A percentile compares a stretch with the other conserved stretches of the same genome.
phyloP scores from a whole-genome alignment of 805 yeast genomes.

The Barnettozyma sp. region DNA sequence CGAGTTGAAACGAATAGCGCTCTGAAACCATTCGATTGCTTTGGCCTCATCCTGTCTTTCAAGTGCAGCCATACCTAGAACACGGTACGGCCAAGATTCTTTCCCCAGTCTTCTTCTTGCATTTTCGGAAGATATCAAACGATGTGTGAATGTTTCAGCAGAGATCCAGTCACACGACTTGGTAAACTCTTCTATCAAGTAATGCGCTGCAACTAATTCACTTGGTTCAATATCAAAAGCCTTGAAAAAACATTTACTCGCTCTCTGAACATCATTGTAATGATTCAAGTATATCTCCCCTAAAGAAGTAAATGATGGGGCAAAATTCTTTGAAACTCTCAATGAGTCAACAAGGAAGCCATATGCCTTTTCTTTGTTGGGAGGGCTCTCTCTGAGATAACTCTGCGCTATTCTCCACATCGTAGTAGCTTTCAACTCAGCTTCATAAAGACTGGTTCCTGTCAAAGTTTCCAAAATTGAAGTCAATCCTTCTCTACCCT shows the following conservation, averaged over 20 bases:
- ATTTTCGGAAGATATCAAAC: conserved; percentile 58
- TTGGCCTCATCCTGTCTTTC: conserved; percentile 64
- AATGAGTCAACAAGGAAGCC: conserved; percentile 53
- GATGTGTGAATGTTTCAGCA: conserved; percentile 65
- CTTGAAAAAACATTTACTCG: conserved; percentile 79
- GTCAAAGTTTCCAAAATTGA: conserved; percentile 29
- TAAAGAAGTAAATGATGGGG: conserved; percentile 75
- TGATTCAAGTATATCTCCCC: conserved; percentile 65
- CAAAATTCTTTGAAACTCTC: conserved; percentile 54
- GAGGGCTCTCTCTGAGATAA: conserved; percentile 30
- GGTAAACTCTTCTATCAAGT: conserved; percentile 66
- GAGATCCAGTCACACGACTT: conserved; percentile 70
- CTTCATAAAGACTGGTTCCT: conserved; percentile 46
- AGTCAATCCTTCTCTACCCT: conserved; percentile 47
- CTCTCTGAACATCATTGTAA: conserved; percentile 55
- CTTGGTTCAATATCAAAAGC: conserved; percentile 84
- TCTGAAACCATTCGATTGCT: conserved; percentile 86
- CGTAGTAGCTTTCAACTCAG: conserved; percentile 51
- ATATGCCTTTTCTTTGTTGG: conserved; percentile 42
- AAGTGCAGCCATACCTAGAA: conserved; percentile 71
- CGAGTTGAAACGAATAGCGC: conserved; percentile 64
- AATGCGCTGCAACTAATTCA: conserved; percentile 67
- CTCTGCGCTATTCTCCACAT: conserved; percentile 74
- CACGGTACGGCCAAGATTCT: conserved; percentile 81
- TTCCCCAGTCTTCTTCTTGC: conserved; percentile 43